Percentiles rank a stretch among this genome's conserved stretches.
Evolutionary conservation across 139 green algal species (phyloP).

Genomic region (Closterium sp.): DNA sequence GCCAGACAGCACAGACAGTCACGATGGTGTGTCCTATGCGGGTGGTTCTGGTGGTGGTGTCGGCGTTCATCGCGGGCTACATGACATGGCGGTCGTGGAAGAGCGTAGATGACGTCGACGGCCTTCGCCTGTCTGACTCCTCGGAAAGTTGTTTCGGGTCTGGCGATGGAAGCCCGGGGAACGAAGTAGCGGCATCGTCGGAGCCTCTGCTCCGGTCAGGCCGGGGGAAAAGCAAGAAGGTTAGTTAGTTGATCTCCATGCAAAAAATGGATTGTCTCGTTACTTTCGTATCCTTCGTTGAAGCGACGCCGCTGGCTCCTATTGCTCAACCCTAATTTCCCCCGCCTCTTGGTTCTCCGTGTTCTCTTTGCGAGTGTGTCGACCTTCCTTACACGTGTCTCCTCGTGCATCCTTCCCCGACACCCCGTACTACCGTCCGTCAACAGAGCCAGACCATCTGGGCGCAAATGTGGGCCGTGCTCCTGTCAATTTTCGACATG

Average conservation of each 20-base stretch:
- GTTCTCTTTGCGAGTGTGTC: neutral
- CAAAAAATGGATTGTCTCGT: neutral
- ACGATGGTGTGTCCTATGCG: neutral
- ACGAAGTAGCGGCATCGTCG: neutral
- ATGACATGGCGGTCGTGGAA: neutral
- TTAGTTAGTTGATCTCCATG: neutral
- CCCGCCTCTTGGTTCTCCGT: neutral
- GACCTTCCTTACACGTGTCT: neutral
- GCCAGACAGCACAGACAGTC: neutral
- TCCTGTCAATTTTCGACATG: neutral
- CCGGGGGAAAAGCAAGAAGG: neutral
- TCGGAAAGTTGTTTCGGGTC: neutral
- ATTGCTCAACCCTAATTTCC: neutral
- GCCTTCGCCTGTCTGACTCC: neutral
- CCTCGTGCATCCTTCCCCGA: neutral
- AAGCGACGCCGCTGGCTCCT: neutral
- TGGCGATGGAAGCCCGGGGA: neutral
- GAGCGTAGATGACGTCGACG: neutral
- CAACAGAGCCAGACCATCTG: neutral
- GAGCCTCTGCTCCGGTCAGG: neutral
- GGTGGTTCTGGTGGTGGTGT: neutral
- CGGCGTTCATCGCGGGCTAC: neutral
- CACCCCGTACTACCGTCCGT: too few species aligned
- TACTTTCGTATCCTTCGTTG: neutral
- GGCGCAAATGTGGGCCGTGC: neutral